Evolutionary conservation across 345 rosid genomes (phyloP).

Genomic region (Aethionema arabicum): DNA sequence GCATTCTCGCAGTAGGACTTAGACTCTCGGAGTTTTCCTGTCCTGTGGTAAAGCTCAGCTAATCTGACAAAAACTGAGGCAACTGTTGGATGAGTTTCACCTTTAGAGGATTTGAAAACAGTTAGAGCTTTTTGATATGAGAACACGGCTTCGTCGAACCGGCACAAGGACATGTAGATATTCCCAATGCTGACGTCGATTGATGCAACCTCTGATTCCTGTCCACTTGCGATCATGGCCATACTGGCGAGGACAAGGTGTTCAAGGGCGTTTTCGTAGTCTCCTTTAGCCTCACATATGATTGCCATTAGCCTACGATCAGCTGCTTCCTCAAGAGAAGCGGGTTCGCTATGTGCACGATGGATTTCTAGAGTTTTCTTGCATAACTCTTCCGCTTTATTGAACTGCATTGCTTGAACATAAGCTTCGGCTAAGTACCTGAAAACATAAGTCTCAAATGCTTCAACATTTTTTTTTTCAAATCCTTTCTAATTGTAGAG

Average conservation of each 20-base stretch:
- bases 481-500: not conserved
- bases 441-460: not conserved
- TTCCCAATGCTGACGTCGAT: conserved; percentile 97
- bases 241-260: conserved; percentile 98
- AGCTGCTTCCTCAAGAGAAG: conserved; percentile 95
- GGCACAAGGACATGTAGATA: conserved; percentile 79
- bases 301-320: conserved; percentile 96
- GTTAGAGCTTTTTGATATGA: conserved; percentile 99
- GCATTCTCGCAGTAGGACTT: conserved; percentile 95
- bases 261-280: conserved; percentile 87
- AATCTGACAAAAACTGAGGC: conserved; percentile 92
- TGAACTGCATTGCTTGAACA: conserved; percentile 99
- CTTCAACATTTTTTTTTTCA: too few relatives aligned
- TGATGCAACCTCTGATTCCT: conserved; percentile 90
- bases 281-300: conserved; percentile 91
- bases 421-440: conserved; percentile 98
- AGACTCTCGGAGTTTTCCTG: conserved; percentile 94
- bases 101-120: conserved; percentile 90
- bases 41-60: conserved; percentile 93
- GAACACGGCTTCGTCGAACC: conserved; percentile 95
- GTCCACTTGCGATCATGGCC: conserved; percentile 97
- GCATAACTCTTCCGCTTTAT: conserved; percentile 92
- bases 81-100: conserved; percentile 90
- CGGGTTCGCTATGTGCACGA: conserved; percentile 94
- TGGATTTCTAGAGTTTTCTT: conserved; percentile 94